Evolutionary conservation across 257 asterid genomes (phyloP), one percentile per base, ranked within the genome.

Genomic region (Nicotiana obtusifolia): DNA sequence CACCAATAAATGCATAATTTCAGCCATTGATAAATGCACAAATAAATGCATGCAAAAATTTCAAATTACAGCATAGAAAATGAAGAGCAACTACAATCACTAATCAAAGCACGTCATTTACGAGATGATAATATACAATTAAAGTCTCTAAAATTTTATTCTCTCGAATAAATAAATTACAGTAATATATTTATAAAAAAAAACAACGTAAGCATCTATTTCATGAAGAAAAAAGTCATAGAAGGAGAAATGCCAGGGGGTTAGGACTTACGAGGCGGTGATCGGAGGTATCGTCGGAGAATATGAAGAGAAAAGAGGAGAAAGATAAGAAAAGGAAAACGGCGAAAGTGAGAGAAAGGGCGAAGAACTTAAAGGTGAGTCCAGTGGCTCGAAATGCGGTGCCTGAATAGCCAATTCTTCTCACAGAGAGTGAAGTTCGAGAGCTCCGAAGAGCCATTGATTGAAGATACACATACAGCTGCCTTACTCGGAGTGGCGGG

Each of bases 261-360:
- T 26, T 5, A 65, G 67, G 2, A 81, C 90, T 79, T 65, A 90
- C 91, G n/a, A 28, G 80, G 68, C 66, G 2, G 77, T 82, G 82
- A 81, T 87, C 86, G 73, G 84, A 77, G 31, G 85, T 31, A 82
- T 73, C 37, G 53, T 53, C 16, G 54, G 88, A 82, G n/a, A 88
- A 67, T 10, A 80, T 59, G 60, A 79, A 81, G 54, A 89, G 84
- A 76, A 84, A 76, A 57, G 82, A 85, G 47, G 82, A 85, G 47
- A 84, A 22, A 10, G 88, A 30, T n/a, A 76, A 56, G 80, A 88
- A 68, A 62, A 89, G 31, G 19, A 79, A 41, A 85, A 84, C 66
- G 10, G 78, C 60, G 17, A 85, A 17, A 52, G 78, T 77, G 61
- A 86, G 53, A 60, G 69, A 83, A 77, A 83, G 57, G 83, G 83